Evolutionary conservation across 148 eudicot genomes (phyloP).

Genomic region (Spergularia bocconei): DNA sequence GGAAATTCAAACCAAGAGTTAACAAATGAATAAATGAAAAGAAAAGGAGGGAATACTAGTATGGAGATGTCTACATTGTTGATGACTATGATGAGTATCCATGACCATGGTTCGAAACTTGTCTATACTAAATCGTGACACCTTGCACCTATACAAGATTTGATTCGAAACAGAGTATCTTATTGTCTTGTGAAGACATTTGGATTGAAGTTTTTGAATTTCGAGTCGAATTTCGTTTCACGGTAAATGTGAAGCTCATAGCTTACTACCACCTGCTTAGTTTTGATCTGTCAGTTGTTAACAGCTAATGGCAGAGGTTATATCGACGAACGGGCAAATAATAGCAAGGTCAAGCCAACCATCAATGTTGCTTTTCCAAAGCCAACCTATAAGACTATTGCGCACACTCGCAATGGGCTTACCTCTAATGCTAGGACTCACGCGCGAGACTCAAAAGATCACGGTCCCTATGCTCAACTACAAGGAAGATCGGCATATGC

Average conservation of each 20-base stretch:
- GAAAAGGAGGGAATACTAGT: no score
- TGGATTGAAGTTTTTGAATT: background rate
- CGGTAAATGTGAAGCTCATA: background rate
- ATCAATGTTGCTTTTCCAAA: slow-evolving; percentile 59
- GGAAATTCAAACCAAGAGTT: no score
- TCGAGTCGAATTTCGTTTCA: background rate
- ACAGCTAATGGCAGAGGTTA: slow-evolving; percentile 61
- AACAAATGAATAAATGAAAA: no score
- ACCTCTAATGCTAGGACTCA: slow-evolving; percentile 68
- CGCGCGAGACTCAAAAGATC: slow-evolving; percentile 55
- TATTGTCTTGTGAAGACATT: no score
- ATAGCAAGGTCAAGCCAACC: slow-evolving; percentile 63
- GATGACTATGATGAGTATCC: no score
- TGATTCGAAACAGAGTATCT: no score
- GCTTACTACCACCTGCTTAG: background rate
- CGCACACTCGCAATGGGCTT: slow-evolving; percentile 47
- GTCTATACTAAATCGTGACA: no score
- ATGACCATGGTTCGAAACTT: no score
- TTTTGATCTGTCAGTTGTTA: background rate
- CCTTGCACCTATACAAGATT: no score
- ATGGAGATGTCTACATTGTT: no score
- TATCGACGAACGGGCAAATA: slow-evolving; percentile 39
- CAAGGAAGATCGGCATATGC: slow-evolving; percentile 39
- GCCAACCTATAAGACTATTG: slow-evolving; percentile 53
- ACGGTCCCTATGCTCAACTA: slow-evolving; percentile 42